Evolutionary conservation across 176 grass and related monocot genomes (phyloP).

Genomic region (Aegilops longissima): DNA sequence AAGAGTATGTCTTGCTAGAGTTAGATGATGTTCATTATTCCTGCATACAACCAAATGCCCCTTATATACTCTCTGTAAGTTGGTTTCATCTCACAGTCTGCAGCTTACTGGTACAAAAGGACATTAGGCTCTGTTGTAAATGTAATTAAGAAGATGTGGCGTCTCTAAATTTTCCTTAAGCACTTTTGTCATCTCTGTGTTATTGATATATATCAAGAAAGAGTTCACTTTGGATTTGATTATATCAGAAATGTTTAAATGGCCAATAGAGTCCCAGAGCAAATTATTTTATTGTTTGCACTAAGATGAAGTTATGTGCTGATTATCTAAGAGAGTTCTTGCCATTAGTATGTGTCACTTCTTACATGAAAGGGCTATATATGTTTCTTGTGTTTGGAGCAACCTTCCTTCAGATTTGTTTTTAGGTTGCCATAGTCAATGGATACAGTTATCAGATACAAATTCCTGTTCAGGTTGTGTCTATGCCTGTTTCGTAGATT

Average conservation of each 20-base stretch:
- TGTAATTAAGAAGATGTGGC: neutral
- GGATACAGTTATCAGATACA: neutral
- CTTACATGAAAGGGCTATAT: neutral
- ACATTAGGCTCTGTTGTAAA: neutral
- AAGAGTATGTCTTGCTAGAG: constrained; percentile 73
- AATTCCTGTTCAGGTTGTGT: neutral
- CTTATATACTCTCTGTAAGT: constrained; percentile 82
- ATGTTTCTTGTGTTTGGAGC: constrained; percentile 18
- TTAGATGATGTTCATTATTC: constrained; percentile 68
- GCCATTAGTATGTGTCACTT: neutral
- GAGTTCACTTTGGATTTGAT: neutral
- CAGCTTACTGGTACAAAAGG: neutral
- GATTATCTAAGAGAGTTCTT: neutral
- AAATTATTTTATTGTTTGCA: neutral
- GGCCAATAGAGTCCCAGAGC: neutral
- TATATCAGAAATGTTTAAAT: neutral
- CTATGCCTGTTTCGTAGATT: neutral
- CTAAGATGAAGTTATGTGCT: neutral
- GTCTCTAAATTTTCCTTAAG: neutral
- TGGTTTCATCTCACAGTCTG: neutral
- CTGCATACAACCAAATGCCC: constrained; percentile 55
- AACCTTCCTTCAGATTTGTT: neutral
- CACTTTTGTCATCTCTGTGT: neutral
- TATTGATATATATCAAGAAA: neutral
- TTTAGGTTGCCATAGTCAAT: neutral